These are phyloP conservation scores for Paulownia fortunei DNA, from an alignment of 257 asterid genomes.

Conservation along the genomic window DNA sequence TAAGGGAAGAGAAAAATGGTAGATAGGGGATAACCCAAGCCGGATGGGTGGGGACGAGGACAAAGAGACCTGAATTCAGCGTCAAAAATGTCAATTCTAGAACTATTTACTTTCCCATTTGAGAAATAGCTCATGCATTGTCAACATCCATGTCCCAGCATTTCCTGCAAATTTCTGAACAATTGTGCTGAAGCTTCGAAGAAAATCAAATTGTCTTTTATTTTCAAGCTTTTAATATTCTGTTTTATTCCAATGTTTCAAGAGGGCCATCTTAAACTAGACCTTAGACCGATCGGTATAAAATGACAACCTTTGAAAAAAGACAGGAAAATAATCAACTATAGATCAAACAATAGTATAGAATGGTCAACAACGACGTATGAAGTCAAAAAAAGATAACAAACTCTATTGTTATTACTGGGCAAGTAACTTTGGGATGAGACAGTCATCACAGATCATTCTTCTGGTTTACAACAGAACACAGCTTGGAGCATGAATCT, in stretches of 20 bases:
- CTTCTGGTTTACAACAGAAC: not conserved
- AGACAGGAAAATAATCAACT: not conserved
- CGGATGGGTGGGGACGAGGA: too few species aligned
- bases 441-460: not conserved
- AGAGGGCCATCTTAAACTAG: too few species aligned
- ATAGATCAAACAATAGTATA: not conserved
- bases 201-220: not conserved
- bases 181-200: not conserved
- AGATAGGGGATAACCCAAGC: too few species aligned
- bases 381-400: not conserved
- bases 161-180: not conserved
- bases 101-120: too few species aligned
- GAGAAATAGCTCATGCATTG: not conserved
- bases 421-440: not conserved
- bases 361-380: not conserved
- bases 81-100: too few species aligned
- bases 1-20: too few species aligned
- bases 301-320: not conserved
- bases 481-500: not conserved
- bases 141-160: not conserved
- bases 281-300: not conserved
- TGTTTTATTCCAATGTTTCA: too few species aligned
- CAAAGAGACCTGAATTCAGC: too few species aligned
- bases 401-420: not conserved
- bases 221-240: not conserved